These are phyloP conservation scores for Mycena metata DNA, from an alignment of 768 basidiomycete species.

Conservation along the genomic window DNA sequence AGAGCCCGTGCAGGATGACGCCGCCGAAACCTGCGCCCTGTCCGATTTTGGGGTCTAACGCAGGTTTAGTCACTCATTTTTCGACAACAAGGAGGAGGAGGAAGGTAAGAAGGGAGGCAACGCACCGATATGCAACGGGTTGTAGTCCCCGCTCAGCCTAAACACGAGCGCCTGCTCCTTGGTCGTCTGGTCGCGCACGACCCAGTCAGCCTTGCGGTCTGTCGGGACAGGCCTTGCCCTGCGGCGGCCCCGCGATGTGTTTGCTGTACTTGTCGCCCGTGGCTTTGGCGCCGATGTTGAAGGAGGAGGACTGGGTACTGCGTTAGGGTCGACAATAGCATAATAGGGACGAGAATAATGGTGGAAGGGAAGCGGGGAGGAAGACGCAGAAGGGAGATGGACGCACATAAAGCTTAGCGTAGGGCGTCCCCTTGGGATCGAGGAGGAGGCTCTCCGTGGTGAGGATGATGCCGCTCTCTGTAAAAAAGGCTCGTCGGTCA, in stretches of 20 bases:
- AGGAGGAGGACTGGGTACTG: slow-evolving; percentile 67
- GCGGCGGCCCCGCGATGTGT: slow-evolving; percentile 69
- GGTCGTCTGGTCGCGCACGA: slow-evolving; percentile 71
- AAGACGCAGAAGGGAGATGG: slow-evolving; percentile 25
- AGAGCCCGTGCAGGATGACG: slow-evolving; percentile 88
- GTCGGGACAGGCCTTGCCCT: slow-evolving; percentile 72
- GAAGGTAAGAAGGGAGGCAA: not conserved
- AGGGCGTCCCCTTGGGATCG: slow-evolving; percentile 69
- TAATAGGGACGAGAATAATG: not conserved
- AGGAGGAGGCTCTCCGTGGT: slow-evolving; percentile 75
- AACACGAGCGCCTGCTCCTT: slow-evolving; percentile 78
- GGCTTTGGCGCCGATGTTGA: slow-evolving; percentile 78
- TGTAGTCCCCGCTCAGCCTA: slow-evolving; percentile 84
- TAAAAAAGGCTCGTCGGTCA: slow-evolving; percentile 5
- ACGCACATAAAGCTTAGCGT: slow-evolving; percentile 73
- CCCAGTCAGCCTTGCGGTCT: slow-evolving; percentile 71
- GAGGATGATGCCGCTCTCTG: slow-evolving; percentile 83
- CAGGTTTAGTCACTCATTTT: not conserved
- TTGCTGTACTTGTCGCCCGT: slow-evolving; percentile 75
- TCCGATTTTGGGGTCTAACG: slow-evolving; percentile 80
- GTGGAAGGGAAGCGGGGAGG: too few species aligned
- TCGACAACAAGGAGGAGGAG: not conserved
- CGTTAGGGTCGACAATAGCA: not conserved
- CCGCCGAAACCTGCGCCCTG: slow-evolving; percentile 83
- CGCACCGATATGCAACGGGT: slow-evolving; percentile 82